Evolutionary conservation across 176 grass and related monocot species (phyloP), one percentile per base, ranked within the genome.

Genomic region (Secale cereale): DNA sequence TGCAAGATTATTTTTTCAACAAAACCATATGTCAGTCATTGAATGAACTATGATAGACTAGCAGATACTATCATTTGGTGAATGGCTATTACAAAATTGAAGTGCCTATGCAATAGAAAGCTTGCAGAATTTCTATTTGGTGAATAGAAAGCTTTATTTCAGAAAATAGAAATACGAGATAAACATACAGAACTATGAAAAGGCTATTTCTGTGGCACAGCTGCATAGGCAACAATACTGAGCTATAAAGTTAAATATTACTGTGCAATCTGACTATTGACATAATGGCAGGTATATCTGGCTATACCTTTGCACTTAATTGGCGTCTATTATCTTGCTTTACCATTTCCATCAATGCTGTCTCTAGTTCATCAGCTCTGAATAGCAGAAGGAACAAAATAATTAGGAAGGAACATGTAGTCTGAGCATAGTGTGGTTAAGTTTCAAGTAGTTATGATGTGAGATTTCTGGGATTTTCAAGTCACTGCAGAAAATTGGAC

Each of bases 291-390:
- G 14, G 46, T 70, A 79, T 76, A 83, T 71, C 60, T 76, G 61
- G 68, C 15, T 78, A 84, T 83, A 96, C 97, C 97, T 99, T 94
- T 86, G 93, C 91, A 86, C 94, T 99, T 72, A 99, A 87, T 80
- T 94, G 90, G 48, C 90, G 91, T 29, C 97, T 88, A 85, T 99
- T 99, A 81, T 99, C 97, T 83, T 99, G 85, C 61, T 99, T 99
- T 26, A 99, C 90, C 94, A 99, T 99, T 89, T 99, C 97, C 94
- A 99, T 99, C 74, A 99, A 86, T 78, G 97, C 94, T 59, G 94
- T 99, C 77, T 99, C 97, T 81, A 99, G 86, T 81, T 97, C 94
- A 88, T 99, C 97, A 69, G 97, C 97, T 91, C 97, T 99, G 81
- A 60, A 75, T 66, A 78, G 54, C 81, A 79, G 7, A 78, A 32